Evolutionary conservation across 805 yeast genomes (phyloP).

Genomic region (Brettanomyces bruxellensis): DNA sequence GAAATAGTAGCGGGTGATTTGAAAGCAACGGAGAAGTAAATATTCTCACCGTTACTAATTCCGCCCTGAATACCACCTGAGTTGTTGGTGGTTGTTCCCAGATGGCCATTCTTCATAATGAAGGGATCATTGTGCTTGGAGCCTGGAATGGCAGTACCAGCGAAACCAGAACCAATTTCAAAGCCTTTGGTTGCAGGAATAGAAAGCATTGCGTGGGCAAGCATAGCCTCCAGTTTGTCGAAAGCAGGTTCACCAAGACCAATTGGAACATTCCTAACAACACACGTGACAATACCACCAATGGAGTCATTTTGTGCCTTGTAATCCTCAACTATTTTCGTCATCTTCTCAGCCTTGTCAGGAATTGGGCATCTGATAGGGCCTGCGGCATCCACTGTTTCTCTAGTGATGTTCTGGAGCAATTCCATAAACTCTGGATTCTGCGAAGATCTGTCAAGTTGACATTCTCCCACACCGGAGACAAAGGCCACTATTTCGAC

Average conservation of each 20-base stretch:
- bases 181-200: conserved; percentile 98
- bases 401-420: conserved; percentile 74
- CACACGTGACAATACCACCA: conserved; percentile 98
- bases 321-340: conserved; percentile 75
- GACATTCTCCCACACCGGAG: conserved; percentile 76
- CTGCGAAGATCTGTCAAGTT: conserved; percentile 66
- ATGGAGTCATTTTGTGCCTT: conserved; percentile 86
- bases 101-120: conserved; percentile 42
- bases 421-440: conserved; percentile 56
- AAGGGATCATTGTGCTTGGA: conserved; percentile 92
- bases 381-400: conserved; percentile 75
- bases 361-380: conserved; percentile 93
- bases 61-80: conserved; percentile 99
- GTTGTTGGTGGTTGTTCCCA: conserved; percentile 83
- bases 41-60: conserved; percentile 90
- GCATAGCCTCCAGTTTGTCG: conserved; percentile 88
- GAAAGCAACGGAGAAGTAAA: conserved; percentile 92
- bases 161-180: conserved; percentile 94
- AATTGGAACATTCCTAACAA: conserved; percentile 82
- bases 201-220: conserved; percentile 97
- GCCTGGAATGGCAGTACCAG: conserved; percentile 84
- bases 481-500: conserved; percentile 97
- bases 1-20: conserved; percentile 97
- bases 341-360: conserved; percentile 65
- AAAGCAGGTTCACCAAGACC: conserved; percentile 99